A percentile compares a stretch with the other conserved stretches of the same genome.
phyloP scores from a whole-genome alignment of 1,139 yeast species.

The Hyphopichia khmerensis region DNA sequence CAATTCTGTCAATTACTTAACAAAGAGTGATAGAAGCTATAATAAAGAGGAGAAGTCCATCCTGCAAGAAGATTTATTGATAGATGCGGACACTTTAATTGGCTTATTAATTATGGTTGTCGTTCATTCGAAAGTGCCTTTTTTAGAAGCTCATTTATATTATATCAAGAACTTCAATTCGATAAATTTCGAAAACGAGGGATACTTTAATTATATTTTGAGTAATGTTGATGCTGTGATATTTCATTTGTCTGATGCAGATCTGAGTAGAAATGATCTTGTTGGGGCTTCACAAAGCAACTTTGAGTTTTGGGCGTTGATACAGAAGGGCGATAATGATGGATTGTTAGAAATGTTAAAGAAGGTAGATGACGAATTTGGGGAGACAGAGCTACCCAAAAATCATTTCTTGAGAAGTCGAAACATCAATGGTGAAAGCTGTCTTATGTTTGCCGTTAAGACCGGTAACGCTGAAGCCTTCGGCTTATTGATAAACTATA shows the following conservation, averaged over 20 bases:
- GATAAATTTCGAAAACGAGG: constrained; percentile 24
- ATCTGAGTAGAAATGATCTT: constrained; percentile 38
- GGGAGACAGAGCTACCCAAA: constrained; percentile 24
- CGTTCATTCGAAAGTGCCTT: constrained; percentile 57
- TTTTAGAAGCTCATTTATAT: constrained; percentile 62
- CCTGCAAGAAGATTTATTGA: constrained; percentile 21
- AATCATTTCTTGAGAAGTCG: constrained; percentile 52
- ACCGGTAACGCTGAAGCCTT: constrained; percentile 45
- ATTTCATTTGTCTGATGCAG: constrained; percentile 50
- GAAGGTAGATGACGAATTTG: constrained; percentile 13
- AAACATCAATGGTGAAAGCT: constrained; percentile 66
- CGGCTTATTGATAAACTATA: constrained; percentile 40
- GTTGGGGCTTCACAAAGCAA: constrained; percentile 47
- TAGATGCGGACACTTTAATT: constrained; percentile 83
- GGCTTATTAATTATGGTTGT: constrained; percentile 73
- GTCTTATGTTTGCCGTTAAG: constrained; percentile 53
- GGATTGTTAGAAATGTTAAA: constrained; percentile 20
- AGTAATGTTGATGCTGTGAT: constrained; percentile 85
- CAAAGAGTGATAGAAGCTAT: constrained; percentile 21
- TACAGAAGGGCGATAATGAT: constrained; percentile 34
- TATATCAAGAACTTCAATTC: constrained; percentile 64
- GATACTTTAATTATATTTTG: constrained; percentile 45
- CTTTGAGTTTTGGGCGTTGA: constrained; percentile 52
- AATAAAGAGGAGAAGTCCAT: constrained; percentile 4
- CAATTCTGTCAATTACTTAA: constrained; percentile 53